Conservation (phyloP, 129 eudicot species). For the Ambrosia trifida region DNA sequence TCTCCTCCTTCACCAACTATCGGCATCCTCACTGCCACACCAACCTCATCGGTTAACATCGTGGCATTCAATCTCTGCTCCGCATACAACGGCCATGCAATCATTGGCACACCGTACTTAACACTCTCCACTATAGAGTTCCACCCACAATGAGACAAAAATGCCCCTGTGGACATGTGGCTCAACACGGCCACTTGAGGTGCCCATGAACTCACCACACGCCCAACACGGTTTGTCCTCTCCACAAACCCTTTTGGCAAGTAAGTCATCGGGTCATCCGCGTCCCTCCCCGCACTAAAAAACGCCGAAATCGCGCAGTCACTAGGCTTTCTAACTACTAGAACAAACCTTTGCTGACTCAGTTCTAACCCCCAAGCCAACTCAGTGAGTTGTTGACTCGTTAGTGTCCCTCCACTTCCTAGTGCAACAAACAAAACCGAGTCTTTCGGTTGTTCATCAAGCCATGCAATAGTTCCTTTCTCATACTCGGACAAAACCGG, state of each 20-base stretch:
- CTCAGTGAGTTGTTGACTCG: slow-evolving; percentile 47
- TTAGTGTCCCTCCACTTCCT: slow-evolving; percentile 58
- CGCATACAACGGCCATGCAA: slow-evolving; percentile 62
- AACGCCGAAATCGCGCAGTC: slow-evolving; percentile 24
- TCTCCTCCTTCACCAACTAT: slow-evolving; percentile 25
- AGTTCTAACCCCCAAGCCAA: slow-evolving; percentile 55
- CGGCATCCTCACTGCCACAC: slow-evolving; percentile 48
- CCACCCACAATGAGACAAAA: slow-evolving; percentile 71
- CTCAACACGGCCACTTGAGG: slow-evolving; percentile 49
- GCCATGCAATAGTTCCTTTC: slow-evolving; percentile 38
- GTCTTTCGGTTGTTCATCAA: slow-evolving; percentile 45
- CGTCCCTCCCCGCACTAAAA: slow-evolving; percentile 29
- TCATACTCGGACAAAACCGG: neutral
- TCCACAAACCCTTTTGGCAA: slow-evolving; percentile 55
- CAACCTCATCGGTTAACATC: slow-evolving; percentile 38
- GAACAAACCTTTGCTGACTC: slow-evolving; percentile 50
- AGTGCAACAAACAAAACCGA: slow-evolving; percentile 50
- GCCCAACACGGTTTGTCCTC: slow-evolving; percentile 42
- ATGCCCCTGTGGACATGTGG: slow-evolving; percentile 48
- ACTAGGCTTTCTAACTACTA: slow-evolving; percentile 44
- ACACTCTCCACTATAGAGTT: slow-evolving; percentile 54
- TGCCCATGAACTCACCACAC: slow-evolving; percentile 57
- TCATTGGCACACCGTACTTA: slow-evolving; percentile 58
- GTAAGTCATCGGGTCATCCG: slow-evolving; percentile 24
- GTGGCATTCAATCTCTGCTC: slow-evolving; percentile 67